These are phyloP conservation scores for Aureobasidium vineae DNA, from an alignment of 2,329 filamentous ascomycete species.

Conservation along the genomic window DNA sequence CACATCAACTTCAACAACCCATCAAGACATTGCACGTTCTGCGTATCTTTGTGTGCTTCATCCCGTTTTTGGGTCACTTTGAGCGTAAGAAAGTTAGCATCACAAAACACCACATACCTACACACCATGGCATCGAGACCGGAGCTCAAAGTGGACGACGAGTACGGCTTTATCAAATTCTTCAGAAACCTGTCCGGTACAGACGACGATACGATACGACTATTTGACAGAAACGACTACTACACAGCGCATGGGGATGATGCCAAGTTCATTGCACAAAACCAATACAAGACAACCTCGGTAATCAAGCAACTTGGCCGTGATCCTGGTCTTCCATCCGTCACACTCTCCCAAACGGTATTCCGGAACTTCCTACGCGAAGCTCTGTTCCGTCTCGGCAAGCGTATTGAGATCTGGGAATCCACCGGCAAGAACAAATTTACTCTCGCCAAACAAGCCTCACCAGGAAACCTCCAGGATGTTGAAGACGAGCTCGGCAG, in stretches of 20 bases:
- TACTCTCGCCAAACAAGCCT: constrained; percentile 81
- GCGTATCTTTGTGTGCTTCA: background rate
- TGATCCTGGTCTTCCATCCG: constrained; percentile 81
- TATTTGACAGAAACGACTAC: constrained; percentile 93
- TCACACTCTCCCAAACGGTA: constrained; percentile 92
- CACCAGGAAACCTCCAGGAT: constrained; percentile 93
- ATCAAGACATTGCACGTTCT: background rate
- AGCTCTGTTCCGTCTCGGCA: constrained; percentile 86
- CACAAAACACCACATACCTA: background rate
- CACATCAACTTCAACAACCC: background rate
- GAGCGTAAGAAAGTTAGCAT: background rate
- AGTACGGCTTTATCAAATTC: constrained; percentile 93
- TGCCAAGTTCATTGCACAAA: constrained; percentile 78
- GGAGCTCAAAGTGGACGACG: constrained; percentile 78
- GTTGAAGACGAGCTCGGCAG: constrained; percentile 92
- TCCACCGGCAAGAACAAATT: constrained; percentile 80
- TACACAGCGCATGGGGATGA: constrained; percentile 91
- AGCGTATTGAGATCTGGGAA: constrained; percentile 87
- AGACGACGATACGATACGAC: constrained; percentile 75
- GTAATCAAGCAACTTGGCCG: constrained; percentile 87
- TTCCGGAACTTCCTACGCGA: constrained; percentile 95
- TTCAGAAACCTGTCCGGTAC: constrained; percentile 78
- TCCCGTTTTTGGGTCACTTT: background rate
- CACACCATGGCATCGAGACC: constrained; percentile 54
- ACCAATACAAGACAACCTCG: constrained; percentile 94